Evolutionary conservation across 2,329 filamentous ascomycete genomes (phyloP), one percentile per base, ranked within the genome.

Genomic region (Claviceps citrina): DNA sequence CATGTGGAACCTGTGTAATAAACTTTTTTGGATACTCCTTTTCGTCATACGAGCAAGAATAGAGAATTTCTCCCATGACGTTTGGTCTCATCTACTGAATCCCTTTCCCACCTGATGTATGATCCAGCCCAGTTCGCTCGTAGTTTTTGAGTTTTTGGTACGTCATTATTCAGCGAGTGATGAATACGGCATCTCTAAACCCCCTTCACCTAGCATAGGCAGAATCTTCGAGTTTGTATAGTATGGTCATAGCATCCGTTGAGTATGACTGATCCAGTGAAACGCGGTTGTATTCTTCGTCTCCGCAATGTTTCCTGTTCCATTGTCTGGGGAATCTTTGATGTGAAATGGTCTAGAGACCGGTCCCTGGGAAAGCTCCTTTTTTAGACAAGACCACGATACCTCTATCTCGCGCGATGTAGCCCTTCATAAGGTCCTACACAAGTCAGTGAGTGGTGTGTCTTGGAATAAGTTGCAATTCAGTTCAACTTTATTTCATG

Each of bases 391-490:
- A 64, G 16, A 98, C 91, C 22, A 98, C 82, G 49, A 87, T 87
- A 26, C 81, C 82, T 49, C 83, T 77, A 50, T 94, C 87, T 40
- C 89, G 81, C 25, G 89, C 81, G 49, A 98, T 98, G 61, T 98
- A 98, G 31, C 93, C 91, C 63, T 96, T 98, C 84, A 98, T 94
- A 19, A 91, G 69, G 43, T 82, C 83, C 85, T 94, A 44, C 20
- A 34, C 20, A 24, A 24, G 22, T 31, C 10, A 36, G 20, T 43
- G 46, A 61, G 30, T 16, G n/a, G 57, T 58, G 51, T 35, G 22
- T 12, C 9, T 27, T 13, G 22, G 8, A 15, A 24, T 13, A 5
- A 28, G 16, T 30, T 27, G 18, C 7, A 31, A 16, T 18, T 5
- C 7, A n/a, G 7, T n/a, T 24, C n/a, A 40, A 20, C 25, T 18